Conservation (phyloP, 2,329 filamentous ascomycete species). For the Phialemonium atrogriseum region DNA sequence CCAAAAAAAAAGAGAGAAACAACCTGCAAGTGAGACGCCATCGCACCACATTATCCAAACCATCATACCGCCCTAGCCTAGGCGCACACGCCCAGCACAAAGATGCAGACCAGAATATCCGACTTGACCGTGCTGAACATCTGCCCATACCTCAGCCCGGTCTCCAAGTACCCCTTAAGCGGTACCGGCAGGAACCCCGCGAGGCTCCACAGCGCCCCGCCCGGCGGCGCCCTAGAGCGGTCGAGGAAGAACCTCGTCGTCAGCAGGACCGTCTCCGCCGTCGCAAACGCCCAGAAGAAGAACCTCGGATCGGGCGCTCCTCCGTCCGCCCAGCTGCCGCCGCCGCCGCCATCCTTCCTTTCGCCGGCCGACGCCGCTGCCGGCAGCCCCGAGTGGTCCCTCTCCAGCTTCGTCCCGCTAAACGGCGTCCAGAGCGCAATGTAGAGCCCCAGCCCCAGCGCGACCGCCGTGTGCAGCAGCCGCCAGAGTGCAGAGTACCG, state of each 20-base stretch:
- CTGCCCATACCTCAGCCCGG: conserved; percentile 56
- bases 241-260: conserved; percentile 65
- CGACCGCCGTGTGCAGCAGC: conserved; percentile 64
- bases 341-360: conserved; percentile 10
- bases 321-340: conserved; percentile 8
- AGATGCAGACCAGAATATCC: conserved; percentile 69
- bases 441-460: conserved; percentile 61
- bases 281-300: conserved; percentile 78
- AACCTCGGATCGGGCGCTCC: conserved; percentile 23
- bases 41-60: too few relatives aligned
- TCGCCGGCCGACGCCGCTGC: conserved; percentile 14
- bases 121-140: conserved; percentile 64
- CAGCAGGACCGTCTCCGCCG: conserved; percentile 64
- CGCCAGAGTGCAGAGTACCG: conserved; percentile 54
- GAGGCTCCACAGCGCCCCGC: conserved; percentile 56
- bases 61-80: conserved; percentile 36
- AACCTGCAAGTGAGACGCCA: too few relatives aligned
- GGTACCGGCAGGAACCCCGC: conserved; percentile 59
- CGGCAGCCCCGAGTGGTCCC: conserved; percentile 36
- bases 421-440: conserved; percentile 62
- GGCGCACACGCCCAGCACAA: conserved; percentile 57
- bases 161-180: conserved; percentile 51
- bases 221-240: conserved; percentile 45
- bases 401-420: conserved; percentile 54
- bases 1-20: too few relatives aligned